phyloP scores from a whole-genome alignment of 2,329 filamentous ascomycete species.

The Aspergillus sp. region DNA sequence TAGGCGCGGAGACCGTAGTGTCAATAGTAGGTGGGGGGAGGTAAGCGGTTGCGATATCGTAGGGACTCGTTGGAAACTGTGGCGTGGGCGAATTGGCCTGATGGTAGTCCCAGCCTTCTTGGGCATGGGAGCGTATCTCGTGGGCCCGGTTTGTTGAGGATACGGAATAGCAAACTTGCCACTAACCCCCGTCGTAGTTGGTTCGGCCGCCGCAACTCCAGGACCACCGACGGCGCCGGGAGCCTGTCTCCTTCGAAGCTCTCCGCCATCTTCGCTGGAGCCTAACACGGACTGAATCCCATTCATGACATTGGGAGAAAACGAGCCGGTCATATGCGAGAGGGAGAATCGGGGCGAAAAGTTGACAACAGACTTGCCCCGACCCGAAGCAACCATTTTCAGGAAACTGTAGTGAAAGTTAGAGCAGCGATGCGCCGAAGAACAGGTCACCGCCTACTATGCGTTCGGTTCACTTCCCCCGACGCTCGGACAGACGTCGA shows the following conservation, averaged over 20 bases:
- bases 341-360: conserved; percentile 58
- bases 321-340: conserved; percentile 53
- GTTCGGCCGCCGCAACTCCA: background rate
- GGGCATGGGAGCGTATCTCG: conserved; percentile 54
- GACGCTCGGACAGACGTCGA: conserved; percentile 34
- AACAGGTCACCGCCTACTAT: conserved; percentile 37
- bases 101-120: conserved; percentile 51
- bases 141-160: conserved; percentile 45
- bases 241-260: conserved; percentile 23
- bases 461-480: conserved; percentile 43
- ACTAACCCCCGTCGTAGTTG: background rate
- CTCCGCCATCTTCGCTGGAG: conserved; percentile 15
- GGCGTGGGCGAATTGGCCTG: conserved; percentile 41
- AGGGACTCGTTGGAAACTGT: conserved; percentile 48
- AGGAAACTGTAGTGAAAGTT: conserved; percentile 40
- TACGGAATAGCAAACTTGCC: conserved; percentile 40
- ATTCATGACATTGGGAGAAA: conserved; percentile 31
- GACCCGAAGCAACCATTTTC: conserved; percentile 48
- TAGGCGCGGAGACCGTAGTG: conserved; percentile 43
- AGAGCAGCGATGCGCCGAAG: background rate
- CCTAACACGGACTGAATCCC: conserved; percentile 28
- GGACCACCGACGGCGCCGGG: conserved; percentile 5
- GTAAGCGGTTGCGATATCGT: conserved; percentile 42
- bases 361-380: conserved; percentile 47
- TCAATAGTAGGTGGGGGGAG: conserved; percentile 38